A percentile compares a stretch with the other conserved stretches of the same genome.
Conservation (phyloP, 129 eudicot species). For the Tagetes patula region DNA sequence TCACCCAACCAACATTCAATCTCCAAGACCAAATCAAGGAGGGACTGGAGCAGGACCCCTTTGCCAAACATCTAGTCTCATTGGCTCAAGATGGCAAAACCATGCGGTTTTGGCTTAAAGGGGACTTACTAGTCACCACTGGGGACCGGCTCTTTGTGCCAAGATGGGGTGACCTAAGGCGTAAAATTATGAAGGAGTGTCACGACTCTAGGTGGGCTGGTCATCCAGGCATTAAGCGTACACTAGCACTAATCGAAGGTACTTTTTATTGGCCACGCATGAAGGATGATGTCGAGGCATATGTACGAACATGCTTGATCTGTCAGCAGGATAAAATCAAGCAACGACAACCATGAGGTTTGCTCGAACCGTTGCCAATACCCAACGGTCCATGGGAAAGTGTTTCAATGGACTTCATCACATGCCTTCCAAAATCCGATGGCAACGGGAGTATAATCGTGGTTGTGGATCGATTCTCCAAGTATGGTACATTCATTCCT, state of each 20-base stretch:
- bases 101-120: no score
- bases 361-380: slow-evolving; percentile 11
- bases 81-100: no score
- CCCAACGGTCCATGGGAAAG: slow-evolving; percentile 10
- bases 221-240: not conserved
- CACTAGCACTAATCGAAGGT: not conserved
- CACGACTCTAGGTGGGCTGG: not conserved
- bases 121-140: no score
- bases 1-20: not conserved
- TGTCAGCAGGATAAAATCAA: slow-evolving; percentile 31
- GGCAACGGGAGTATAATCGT: not conserved
- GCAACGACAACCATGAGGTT: not conserved
- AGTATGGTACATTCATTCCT: no score
- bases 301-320: slow-evolving; percentile 20
- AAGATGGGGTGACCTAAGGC: not conserved
- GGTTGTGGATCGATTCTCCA: not conserved
- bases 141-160: not conserved
- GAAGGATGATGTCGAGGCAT: not conserved
- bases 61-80: no score
- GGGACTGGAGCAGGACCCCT: not conserved
- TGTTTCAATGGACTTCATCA: slow-evolving; percentile 18
- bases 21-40: no score
- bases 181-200: not conserved
- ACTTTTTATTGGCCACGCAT: not conserved
- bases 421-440: not conserved